Evolutionary conservation across 1,284 basidiomycete genomes (phyloP).

Genomic region (Rhodotorula sp.): DNA sequence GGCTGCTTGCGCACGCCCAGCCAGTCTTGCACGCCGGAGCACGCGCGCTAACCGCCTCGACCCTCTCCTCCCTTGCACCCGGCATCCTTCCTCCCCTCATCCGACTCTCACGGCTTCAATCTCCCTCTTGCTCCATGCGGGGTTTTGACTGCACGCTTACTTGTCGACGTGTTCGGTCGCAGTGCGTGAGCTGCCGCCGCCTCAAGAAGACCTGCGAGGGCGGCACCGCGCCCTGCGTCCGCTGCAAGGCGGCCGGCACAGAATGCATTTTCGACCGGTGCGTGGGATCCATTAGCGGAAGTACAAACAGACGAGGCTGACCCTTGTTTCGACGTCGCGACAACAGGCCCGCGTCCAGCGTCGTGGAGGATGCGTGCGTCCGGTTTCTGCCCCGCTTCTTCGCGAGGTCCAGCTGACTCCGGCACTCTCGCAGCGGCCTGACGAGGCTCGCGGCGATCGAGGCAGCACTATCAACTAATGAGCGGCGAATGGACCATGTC

Average conservation of each 20-base stretch:
- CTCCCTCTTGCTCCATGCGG: too few species aligned
- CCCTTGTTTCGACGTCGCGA: too few species aligned
- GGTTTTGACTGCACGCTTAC: too few species aligned
- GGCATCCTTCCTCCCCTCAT: too few species aligned
- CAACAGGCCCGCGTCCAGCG: too few species aligned
- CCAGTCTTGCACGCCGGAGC: too few species aligned
- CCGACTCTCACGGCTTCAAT: too few species aligned
- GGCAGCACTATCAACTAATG: slow-evolving; percentile 20
- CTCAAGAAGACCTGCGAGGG: slow-evolving; percentile 29
- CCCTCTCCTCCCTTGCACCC: too few species aligned
- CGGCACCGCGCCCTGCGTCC: slow-evolving; percentile 1
- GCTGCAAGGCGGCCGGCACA: slow-evolving; percentile 12
- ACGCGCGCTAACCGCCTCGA: not conserved
- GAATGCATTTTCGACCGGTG: slow-evolving; percentile 22
- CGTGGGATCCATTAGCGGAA: too few species aligned
- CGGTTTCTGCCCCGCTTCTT: not conserved
- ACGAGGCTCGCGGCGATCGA: slow-evolving; percentile 17
- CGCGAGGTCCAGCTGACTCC: not conserved
- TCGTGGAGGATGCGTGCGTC: slow-evolving; percentile 26
- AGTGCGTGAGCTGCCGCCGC: slow-evolving; percentile 11
- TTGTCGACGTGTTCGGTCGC: not conserved
- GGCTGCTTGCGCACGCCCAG: not conserved
- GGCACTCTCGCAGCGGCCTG: not conserved
- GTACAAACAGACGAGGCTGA: too few species aligned
- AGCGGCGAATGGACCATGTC: slow-evolving; percentile 24